Base-by-base conservation (phyloP, 345 rosid species). In the Ricinus communis region DNA sequence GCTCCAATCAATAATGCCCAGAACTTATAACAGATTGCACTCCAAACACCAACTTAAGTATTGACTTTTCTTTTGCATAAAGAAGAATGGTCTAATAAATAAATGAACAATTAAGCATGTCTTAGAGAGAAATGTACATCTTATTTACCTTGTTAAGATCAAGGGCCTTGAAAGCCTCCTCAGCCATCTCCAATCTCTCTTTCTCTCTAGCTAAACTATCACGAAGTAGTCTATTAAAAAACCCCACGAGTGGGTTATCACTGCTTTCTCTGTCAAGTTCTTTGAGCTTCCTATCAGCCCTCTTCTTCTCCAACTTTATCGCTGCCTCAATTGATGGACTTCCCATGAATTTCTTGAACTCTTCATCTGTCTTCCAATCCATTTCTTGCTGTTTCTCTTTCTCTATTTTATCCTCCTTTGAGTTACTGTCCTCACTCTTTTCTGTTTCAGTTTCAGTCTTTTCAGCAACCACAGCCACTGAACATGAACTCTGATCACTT, bases 291-390 rank as follows among this genome's bases (percentile, higher is more conserved):
- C 93, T 84, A 60, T 91, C 97, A 21, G 96, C 93, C 81, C 97
- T 86, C 77, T 91, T 90, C 89, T 93, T 93, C 83, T 93, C 98
- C 73, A 93, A 88, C 90, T 91, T 94, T 31, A 94, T 90, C 0
- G 96, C 97, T 0, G 98, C 98, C 82, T 94, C 98, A 1, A 91
- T 90, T 5, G 98, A 90, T 68, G 98, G 98, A 69, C 85, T 93
- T 5, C 98, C 96, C 98, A 94, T 94, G 72, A 94, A 88, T 69
- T 81, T 87, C 89, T 94, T 94, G 84, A 94, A 94, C 82, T 91
- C 98, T 71, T 94, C 97, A 72, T 91, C 96, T 0, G 84, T 83
- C 66, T 94, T 94, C 98, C 98, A 91, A 54, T 94, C 98, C 78
- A 80, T 76, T 71, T 93, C 98, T 68, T 93, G 97, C 82, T 84